phyloP scores from a whole-genome alignment of 768 basidiomycete species.

The Leccinum subtestaceum region DNA sequence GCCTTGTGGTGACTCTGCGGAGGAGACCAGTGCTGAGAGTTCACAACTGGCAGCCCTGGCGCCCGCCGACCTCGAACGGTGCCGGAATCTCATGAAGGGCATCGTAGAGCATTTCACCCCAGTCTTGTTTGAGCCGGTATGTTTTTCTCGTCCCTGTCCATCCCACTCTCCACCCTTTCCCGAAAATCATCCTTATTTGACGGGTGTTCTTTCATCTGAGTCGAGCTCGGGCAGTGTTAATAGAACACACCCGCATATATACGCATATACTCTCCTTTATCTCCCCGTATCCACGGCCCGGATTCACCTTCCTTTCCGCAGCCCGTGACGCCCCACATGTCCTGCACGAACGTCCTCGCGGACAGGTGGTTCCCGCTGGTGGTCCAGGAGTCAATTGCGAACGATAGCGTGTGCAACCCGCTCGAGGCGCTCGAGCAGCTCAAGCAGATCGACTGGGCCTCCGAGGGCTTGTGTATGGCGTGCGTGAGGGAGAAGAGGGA shows the following conservation, averaged over 20 bases:
- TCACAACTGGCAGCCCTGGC: conserved; percentile 21
- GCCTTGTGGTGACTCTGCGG: conserved; percentile 28
- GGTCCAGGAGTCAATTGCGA: conserved; percentile 61
- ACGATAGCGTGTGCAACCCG: conserved; percentile 65
- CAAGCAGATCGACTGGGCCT: conserved; percentile 56
- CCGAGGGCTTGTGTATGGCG: conserved; percentile 53
- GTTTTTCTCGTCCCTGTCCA: conserved; percentile 2
- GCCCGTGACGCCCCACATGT: conserved; percentile 66
- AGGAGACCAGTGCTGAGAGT: not conserved
- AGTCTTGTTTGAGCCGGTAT: conserved; percentile 61
- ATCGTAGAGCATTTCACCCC: conserved; percentile 71
- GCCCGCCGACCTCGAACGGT: conserved; percentile 37
- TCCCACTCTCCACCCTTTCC: not conserved
- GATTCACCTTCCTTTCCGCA: conserved; percentile 5
- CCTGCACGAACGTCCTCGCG: conserved; percentile 69
- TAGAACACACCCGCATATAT: not conserved
- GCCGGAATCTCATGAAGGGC: conserved; percentile 47
- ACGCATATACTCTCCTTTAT: not conserved
- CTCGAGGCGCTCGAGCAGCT: conserved; percentile 67
- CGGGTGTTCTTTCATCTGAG: no score
- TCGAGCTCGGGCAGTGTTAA: not conserved
- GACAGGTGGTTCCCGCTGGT: conserved; percentile 70
- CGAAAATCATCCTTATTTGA: not conserved
- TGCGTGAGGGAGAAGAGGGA: conserved; percentile 58
- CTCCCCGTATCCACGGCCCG: not conserved